Evolutionary conservation across 768 basidiomycete species (phyloP), one percentile per base, ranked within the genome.

Genomic region (Gyrodon lividus): DNA sequence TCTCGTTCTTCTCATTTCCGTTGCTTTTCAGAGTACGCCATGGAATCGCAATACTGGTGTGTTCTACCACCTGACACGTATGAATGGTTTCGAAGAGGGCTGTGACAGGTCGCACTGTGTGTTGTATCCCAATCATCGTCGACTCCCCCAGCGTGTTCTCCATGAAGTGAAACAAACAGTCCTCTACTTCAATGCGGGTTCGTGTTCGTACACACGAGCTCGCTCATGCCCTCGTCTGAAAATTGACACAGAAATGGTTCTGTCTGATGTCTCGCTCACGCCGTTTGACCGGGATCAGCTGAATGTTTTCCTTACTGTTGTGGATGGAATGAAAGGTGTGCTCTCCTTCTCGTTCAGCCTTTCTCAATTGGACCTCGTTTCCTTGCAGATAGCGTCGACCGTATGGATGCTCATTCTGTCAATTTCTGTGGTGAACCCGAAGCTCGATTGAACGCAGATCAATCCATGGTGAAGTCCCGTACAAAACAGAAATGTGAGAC

Each of bases 361-460:
- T 12, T 34, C 12, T 34, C 16, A 5, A 12, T 12, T 10, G n/a
- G 10, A 10, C 3, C 33, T 16, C 33, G 10, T 10, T 10, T 12
- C 33, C 16, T 12, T 10, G 10, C 16, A 34, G 33, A 34, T 16
- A 34, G 33, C 33, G 10, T 34, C 33, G 16, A 34, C 33, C 33
- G 16, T 5, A 34, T 16, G 10, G 33, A 12, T 16, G 33, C 10
- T 10, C 33, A 34, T 34, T 26, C 24, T 43, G 43, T 65, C 23
- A 69, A 75, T 33, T 72, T 68, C 26, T 55, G 71, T 34, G 75
- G 74, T 2, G 64, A 74, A 49, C 60, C 62, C 13, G 63, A 63
- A 23, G 72, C 71, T 5, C 70, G 73, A 22, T 55, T 77, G 0
- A 50, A 60, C 31, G 52, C 59, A 2, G 41, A 59, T 14, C 59